Conservation (phyloP, 768 basidiomycete genomes). For the Polyporus arcularius region DNA sequence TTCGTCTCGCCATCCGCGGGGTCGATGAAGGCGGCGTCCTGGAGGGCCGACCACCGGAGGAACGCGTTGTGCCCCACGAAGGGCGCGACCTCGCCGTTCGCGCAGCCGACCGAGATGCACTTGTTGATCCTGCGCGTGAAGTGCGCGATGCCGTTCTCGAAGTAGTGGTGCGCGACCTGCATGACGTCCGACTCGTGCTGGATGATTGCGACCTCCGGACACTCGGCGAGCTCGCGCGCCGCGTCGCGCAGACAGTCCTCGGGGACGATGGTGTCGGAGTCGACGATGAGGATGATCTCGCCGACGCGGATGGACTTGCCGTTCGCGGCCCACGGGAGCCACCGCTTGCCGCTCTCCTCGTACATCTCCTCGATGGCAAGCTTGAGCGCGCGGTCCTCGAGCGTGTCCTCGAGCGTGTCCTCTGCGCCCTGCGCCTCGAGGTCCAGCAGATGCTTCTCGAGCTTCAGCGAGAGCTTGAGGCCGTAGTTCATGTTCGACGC, state of each 20-base stretch:
- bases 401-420: conserved; percentile 43
- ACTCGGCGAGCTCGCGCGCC: conserved; percentile 79
- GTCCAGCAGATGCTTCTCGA: conserved; percentile 49
- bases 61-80: conserved; percentile 91
- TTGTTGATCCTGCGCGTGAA: conserved; percentile 89
- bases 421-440: conserved; percentile 46
- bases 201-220: conserved; percentile 84
- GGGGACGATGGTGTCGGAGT: conserved; percentile 80
- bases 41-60: conserved; percentile 87
- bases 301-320: conserved; percentile 75
- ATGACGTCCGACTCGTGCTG: conserved; percentile 94
- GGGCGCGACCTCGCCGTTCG: conserved; percentile 81
- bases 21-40: conserved; percentile 81
- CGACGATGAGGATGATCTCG: conserved; percentile 78
- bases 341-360: conserved; percentile 55
- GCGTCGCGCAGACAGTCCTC: conserved; percentile 92
- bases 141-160: conserved; percentile 87
- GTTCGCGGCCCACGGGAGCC: conserved; percentile 78
- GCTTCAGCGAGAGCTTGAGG: conserved; percentile 60
- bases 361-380: conserved; percentile 75
- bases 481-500: conserved; percentile 92
- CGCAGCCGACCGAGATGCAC: conserved; percentile 75
- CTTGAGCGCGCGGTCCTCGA: conserved; percentile 75
- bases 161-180: conserved; percentile 88
- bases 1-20: conserved; percentile 61